phyloP scores from a whole-genome alignment of 2,329 filamentous ascomycete genomes.

The Zasmidium angulare region DNA sequence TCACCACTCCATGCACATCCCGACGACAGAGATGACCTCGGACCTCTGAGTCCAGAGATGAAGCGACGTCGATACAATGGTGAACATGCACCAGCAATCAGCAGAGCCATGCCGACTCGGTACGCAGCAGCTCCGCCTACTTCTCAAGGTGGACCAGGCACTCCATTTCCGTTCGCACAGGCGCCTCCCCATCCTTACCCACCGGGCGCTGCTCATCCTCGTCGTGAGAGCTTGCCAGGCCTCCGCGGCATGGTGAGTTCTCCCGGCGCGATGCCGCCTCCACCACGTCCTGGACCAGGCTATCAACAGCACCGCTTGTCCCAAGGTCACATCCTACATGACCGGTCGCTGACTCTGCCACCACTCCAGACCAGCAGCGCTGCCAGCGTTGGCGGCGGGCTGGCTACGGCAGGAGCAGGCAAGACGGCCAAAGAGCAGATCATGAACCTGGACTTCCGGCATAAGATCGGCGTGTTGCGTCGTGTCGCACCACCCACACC shows the following conservation, averaged over 20 bases:
- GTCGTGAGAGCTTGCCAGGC: constrained; percentile 45
- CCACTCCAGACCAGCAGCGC: constrained; percentile 49
- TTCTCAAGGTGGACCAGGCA: constrained; percentile 34
- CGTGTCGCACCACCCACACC: constrained; percentile 70
- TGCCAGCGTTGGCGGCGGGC: constrained; percentile 18
- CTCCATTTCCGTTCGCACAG: constrained; percentile 40
- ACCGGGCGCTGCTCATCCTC: constrained; percentile 34
- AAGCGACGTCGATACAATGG: constrained; percentile 64
- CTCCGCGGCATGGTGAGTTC: constrained; percentile 31
- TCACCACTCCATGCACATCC: constrained; percentile 29
- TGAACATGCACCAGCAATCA: constrained; percentile 38
- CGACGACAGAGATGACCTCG: constrained; percentile 42
- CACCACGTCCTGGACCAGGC: constrained; percentile 48
- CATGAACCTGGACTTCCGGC: constrained; percentile 70
- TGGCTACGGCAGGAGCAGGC: constrained; percentile 16
- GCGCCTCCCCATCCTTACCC: constrained; percentile 43
- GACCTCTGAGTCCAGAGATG: constrained; percentile 53
- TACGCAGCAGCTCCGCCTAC: constrained; percentile 24
- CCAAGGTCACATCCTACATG: constrained; percentile 37
- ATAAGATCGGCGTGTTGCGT: constrained; percentile 74
- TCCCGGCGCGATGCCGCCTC: constrained; percentile 53
- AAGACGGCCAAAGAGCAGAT: constrained; percentile 57
- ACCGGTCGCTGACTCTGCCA: constrained; percentile 53
- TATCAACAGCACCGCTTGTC: constrained; percentile 36
- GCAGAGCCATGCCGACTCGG: constrained; percentile 35